Conservation (phyloP, 208 protist genomes). For the Leishmania guyanensis region DNA sequence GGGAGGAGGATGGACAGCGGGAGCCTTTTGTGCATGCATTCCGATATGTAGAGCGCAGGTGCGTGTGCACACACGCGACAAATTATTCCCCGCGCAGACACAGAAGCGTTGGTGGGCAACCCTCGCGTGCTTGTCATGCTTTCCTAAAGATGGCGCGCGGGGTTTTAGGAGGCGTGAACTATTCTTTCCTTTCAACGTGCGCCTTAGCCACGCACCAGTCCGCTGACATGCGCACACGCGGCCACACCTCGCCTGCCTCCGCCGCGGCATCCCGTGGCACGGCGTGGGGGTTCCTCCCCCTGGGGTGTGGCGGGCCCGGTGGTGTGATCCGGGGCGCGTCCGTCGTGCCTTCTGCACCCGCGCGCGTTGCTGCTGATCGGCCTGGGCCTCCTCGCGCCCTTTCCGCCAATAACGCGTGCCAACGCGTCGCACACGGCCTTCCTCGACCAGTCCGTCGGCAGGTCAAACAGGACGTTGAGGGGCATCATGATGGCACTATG, state of each 20-base stretch:
- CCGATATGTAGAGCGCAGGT: neutral
- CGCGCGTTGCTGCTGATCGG: neutral
- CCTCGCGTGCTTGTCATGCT: neutral
- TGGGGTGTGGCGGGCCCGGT: neutral
- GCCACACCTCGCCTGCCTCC: neutral
- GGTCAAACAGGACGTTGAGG: conserved; percentile 68
- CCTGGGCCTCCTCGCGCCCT: no score
- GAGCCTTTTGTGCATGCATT: neutral
- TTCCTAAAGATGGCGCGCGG: neutral
- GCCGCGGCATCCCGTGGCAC: neutral
- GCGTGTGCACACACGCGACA: neutral
- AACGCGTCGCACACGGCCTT: conserved; percentile 76
- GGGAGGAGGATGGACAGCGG: neutral
- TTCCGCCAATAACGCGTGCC: neutral
- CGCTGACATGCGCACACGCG: neutral
- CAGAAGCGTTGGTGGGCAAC: neutral
- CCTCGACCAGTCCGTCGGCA: conserved; percentile 74
- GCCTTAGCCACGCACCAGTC: neutral
- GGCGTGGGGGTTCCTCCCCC: no score
- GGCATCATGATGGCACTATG: conserved; percentile 66
- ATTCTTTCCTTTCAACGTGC: neutral
- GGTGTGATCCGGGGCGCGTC: no score
- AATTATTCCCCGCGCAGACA: neutral
- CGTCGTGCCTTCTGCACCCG: no score
- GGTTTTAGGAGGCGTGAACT: neutral